phyloP scores from a whole-genome alignment of 768 basidiomycete species.

The Cantharellus anzutake region DNA sequence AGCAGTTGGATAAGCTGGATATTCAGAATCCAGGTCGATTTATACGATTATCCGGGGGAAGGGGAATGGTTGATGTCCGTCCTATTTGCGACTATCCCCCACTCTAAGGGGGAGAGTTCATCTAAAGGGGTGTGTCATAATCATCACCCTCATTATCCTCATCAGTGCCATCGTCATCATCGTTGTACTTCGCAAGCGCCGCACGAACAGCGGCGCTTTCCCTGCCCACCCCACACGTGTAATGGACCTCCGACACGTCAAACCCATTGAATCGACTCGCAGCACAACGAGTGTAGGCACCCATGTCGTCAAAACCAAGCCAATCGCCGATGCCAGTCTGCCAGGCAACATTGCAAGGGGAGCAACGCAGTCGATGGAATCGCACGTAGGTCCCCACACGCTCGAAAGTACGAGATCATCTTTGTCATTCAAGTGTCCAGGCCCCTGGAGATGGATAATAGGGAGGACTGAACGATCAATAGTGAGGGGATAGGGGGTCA shows the following conservation, averaged over 20 bases:
- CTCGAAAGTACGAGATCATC: conserved; percentile 24
- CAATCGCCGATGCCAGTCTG: conserved; percentile 83
- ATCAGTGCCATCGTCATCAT: background rate
- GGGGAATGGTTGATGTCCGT: too few relatives aligned
- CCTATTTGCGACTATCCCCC: too few relatives aligned
- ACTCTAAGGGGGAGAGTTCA: too few relatives aligned
- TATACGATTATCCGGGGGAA: too few relatives aligned
- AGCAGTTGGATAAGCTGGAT: too few relatives aligned
- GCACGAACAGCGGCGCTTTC: conserved; percentile 32
- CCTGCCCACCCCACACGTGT: conserved; percentile 43
- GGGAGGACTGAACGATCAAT: conserved; percentile 13
- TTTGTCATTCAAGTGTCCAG: conserved; percentile 14
- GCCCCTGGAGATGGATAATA: background rate
- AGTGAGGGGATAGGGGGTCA: conserved; percentile 49
- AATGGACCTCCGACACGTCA: conserved; percentile 57
- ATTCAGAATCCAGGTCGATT: too few relatives aligned
- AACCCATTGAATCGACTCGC: conserved; percentile 94
- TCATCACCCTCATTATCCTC: background rate
- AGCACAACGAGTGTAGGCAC: conserved; percentile 95
- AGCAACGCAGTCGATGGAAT: conserved; percentile 87
- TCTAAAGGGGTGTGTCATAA: background rate
- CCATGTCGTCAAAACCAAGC: conserved; percentile 97
- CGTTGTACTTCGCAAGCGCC: conserved; percentile 18
- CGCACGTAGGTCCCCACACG: conserved; percentile 98
- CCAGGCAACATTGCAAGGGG: conserved; percentile 40